These are phyloP conservation scores for Chaetomium strumarium DNA, from an alignment of 2,329 filamentous ascomycete species.

Conservation along the genomic window DNA sequence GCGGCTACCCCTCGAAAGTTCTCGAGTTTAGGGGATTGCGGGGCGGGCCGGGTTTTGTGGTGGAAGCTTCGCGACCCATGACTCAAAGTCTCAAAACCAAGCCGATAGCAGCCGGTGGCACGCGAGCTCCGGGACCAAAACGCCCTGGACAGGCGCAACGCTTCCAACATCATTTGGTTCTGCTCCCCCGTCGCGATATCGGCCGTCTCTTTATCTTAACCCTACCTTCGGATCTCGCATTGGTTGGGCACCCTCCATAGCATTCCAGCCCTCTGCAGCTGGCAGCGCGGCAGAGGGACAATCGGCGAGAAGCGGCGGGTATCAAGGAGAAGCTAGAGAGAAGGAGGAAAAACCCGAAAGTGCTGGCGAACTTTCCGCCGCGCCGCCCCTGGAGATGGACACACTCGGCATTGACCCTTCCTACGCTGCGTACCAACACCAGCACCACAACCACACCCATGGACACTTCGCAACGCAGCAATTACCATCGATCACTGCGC, in stretches of 20 bases:
- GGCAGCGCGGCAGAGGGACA: constrained; percentile 12
- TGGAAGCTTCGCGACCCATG: constrained; percentile 28
- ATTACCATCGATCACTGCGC: constrained; percentile 17
- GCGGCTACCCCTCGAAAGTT: constrained; percentile 25
- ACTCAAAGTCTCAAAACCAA: constrained; percentile 26
- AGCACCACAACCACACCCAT: constrained; percentile 16
- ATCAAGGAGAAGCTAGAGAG: constrained; percentile 7
- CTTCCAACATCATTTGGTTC: constrained; percentile 9
- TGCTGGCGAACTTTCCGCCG: constrained; percentile 16
- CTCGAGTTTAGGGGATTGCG: constrained; percentile 22
- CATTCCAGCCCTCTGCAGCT: constrained; percentile 13
- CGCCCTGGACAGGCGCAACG: constrained; percentile 18
- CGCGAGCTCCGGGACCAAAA: constrained; percentile 20
- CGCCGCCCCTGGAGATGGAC: constrained; percentile 19
- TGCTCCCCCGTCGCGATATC: constrained; percentile 16
- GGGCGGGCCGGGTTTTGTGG: constrained; percentile 25
- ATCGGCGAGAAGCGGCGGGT: neutral
- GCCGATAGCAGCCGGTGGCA: constrained; percentile 17
- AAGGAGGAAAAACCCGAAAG: constrained; percentile 7
- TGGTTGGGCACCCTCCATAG: constrained; percentile 16
- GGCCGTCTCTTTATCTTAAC: constrained; percentile 17
- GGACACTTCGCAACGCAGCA: constrained; percentile 9
- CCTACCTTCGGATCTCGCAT: constrained; percentile 5
- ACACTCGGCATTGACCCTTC: constrained; percentile 16
- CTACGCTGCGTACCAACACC: neutral